These are phyloP conservation scores for Pseudocercospora macadamiae DNA, from an alignment of 2,329 filamentous ascomycete species.

Conservation along the genomic window DNA sequence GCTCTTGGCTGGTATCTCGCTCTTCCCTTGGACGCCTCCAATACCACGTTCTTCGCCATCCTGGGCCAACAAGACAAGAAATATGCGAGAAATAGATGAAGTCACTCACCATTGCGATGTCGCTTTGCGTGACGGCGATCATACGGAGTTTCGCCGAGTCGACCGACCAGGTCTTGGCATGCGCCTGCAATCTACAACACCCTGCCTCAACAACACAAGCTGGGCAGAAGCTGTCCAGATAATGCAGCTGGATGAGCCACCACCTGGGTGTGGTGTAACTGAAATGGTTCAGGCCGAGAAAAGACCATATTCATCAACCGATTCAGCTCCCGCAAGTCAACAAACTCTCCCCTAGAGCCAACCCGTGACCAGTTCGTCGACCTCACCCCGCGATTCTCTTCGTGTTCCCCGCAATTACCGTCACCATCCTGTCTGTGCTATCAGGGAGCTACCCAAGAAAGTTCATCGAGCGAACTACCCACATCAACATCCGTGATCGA, in stretches of 20 bases:
- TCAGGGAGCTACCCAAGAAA: background rate
- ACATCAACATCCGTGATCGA: background rate
- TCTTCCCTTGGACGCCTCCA: background rate
- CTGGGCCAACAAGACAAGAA: background rate
- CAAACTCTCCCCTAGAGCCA: background rate
- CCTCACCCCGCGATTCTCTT: background rate
- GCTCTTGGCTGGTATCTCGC: background rate
- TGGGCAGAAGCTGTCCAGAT: too few relatives aligned
- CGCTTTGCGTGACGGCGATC: background rate
- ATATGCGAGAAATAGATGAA: background rate
- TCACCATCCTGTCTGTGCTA: conserved; percentile 3
- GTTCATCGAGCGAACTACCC: too few relatives aligned
- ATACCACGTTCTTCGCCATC: background rate
- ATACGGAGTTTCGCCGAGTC: background rate
- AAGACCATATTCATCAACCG: background rate
- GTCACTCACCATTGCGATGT: conserved; percentile 1
- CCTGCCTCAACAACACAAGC: too few relatives aligned
- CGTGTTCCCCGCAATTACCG: background rate
- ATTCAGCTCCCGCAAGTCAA: background rate
- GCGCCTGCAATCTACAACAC: too few relatives aligned
- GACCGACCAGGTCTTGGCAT: background rate
- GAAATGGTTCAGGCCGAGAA: background rate
- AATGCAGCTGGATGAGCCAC: background rate
- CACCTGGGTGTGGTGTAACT: too few relatives aligned
- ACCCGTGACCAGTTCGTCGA: background rate